phyloP scores from a whole-genome alignment of 805 yeast species.

The Yamadazyma nakazawae region DNA sequence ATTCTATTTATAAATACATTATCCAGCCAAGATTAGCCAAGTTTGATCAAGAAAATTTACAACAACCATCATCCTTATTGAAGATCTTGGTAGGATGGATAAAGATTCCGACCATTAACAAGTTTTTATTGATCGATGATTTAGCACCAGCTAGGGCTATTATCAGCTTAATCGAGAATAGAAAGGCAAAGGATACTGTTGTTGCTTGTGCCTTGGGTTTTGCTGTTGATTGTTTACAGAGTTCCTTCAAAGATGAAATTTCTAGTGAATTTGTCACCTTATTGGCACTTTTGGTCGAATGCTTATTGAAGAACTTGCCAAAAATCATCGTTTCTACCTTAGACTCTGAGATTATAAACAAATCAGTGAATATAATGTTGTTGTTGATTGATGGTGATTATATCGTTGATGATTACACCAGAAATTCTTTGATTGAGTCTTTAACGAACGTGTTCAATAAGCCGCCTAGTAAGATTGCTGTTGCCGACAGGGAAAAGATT shows the following conservation, averaged over 20 bases:
- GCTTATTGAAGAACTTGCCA: conserved; percentile 52
- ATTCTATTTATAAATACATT: conserved; percentile 49
- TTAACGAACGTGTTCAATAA: conserved; percentile 60
- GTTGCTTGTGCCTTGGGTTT: conserved; percentile 53
- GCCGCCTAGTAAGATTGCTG: conserved; percentile 49
- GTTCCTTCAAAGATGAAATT: conserved; percentile 33
- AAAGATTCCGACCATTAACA: conserved; percentile 38
- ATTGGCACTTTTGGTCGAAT: conserved; percentile 56
- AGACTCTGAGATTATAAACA: conserved; percentile 46
- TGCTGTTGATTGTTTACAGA: conserved; percentile 42
- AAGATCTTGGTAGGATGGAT: conserved; percentile 59
- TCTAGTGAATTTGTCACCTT: conserved; percentile 45
- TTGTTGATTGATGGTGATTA: conserved; percentile 56
- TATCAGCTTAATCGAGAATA: conserved; percentile 49
- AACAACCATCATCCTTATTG: conserved; percentile 78
- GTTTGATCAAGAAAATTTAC: conserved; percentile 76
- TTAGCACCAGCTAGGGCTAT: conserved; percentile 53
- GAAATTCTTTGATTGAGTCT: conserved; percentile 51
- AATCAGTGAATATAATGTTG: conserved; percentile 50
- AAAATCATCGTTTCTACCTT: conserved; percentile 39
- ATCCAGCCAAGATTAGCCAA: conserved; percentile 61
- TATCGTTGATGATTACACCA: conserved; percentile 53
- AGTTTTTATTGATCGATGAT: conserved; percentile 55
- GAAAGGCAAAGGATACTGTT: conserved; percentile 66
- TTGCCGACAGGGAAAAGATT: conserved; percentile 53